phyloP scores from a whole-genome alignment of 768 basidiomycete species.

The Suillus discolor region DNA sequence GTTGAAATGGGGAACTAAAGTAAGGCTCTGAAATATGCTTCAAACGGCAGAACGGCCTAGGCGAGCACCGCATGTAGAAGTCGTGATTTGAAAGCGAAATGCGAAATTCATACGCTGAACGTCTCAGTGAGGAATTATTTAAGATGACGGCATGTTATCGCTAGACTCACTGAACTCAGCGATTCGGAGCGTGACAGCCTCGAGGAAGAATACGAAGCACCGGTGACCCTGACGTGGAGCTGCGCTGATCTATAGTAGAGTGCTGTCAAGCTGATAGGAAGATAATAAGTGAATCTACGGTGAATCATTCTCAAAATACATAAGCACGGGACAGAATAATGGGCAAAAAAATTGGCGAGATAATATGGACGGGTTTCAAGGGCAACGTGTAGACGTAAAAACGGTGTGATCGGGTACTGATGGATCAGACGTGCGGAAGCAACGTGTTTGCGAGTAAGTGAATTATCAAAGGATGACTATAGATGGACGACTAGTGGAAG shows the following conservation, averaged over 20 bases:
- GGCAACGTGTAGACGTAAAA: conserved; percentile 23
- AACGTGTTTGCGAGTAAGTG: conserved; percentile 38
- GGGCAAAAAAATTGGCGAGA: conserved; percentile 29
- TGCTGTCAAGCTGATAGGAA: conserved; percentile 2
- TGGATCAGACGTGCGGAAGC: conserved; percentile 33
- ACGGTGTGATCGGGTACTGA: conserved; percentile 34
- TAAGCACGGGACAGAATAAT: conserved; percentile 36
- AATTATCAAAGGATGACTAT: conserved; percentile 21
- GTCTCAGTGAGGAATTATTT: conserved; percentile 31
- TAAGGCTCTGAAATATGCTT: conserved; percentile 33
- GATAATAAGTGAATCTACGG: conserved; percentile 25
- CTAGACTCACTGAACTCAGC: conserved; percentile 29
- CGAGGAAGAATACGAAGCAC: conserved; percentile 32
- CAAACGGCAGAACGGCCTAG: conserved; percentile 36
- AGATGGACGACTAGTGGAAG: background rate
- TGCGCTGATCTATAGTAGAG: background rate
- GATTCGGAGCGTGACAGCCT: conserved; percentile 40
- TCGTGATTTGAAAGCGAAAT: conserved; percentile 25
- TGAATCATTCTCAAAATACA: conserved; percentile 37
- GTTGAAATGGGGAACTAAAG: background rate
- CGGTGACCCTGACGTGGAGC: conserved; percentile 26
- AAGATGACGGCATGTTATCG: conserved; percentile 36
- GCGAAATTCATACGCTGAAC: conserved; percentile 38
- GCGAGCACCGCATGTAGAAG: conserved; percentile 37
- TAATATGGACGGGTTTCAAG: conserved; percentile 24